phyloP scores from a whole-genome alignment of 495 filamentous ascomycete species.

The Aspergillus indologenus region DNA sequence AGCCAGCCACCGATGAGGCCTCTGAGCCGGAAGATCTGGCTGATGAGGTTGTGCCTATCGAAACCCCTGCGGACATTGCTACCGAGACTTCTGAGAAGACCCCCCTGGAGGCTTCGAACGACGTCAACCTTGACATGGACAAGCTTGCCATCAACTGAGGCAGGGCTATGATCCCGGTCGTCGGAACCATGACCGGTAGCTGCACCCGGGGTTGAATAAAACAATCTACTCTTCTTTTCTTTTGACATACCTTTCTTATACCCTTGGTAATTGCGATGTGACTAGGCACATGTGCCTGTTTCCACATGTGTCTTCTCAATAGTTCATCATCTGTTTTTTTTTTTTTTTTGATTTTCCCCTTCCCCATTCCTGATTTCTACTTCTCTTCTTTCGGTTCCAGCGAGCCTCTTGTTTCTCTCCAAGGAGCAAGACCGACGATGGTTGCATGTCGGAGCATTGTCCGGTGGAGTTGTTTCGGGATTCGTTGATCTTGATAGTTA shows the following conservation, averaged over 20 bases:
- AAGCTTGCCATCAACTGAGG: conserved; percentile 27
- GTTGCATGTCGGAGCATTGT: conserved; percentile 18
- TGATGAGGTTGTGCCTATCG: conserved; percentile 9
- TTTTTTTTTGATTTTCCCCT: conserved; percentile 12
- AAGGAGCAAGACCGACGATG: conserved; percentile 11
- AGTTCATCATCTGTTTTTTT: background rate
- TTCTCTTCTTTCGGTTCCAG: conserved; percentile 7
- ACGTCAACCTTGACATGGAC: conserved; percentile 31
- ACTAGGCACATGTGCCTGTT: conserved; percentile 7
- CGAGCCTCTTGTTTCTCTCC: conserved; percentile 4
- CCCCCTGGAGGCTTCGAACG: conserved; percentile 9
- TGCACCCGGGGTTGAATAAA: background rate
- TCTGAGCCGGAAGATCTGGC: background rate
- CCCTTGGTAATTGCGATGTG: conserved; percentile 21
- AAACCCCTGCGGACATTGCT: background rate
- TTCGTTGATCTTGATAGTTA: conserved; percentile 16
- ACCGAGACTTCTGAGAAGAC: conserved; percentile 2
- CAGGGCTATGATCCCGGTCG: background rate
- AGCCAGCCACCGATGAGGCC: background rate
- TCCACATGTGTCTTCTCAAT: conserved; percentile 7
- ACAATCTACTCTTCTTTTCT: conserved; percentile 12
- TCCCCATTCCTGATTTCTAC: conserved; percentile 3
- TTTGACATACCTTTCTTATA: conserved; percentile 20
- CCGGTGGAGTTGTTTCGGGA: conserved; percentile 21
- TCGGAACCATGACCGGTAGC: background rate